Percentiles rank a stretch among this genome's conserved stretches.
Evolutionary conservation across 805 yeast genomes (phyloP).

Genomic region (Allodekkera sacchari): DNA sequence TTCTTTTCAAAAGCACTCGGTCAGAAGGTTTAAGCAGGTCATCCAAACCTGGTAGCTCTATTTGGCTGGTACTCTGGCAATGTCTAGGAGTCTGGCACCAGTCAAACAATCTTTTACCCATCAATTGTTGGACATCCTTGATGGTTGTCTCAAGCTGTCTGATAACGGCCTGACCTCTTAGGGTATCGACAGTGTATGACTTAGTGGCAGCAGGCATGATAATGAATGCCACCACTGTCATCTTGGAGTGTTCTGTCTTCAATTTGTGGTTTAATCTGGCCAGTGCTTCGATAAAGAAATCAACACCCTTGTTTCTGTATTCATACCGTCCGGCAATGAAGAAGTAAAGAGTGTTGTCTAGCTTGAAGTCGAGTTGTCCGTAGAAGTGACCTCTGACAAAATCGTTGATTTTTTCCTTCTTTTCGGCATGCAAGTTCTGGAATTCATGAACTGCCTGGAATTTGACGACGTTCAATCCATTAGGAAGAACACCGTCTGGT

Average conservation of each 20-base stretch:
- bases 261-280: slow-evolving; percentile 87
- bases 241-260: slow-evolving; percentile 72
- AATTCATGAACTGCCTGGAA: slow-evolving; percentile 97
- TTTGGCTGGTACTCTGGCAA: slow-evolving; percentile 25
- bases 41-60: slow-evolving; percentile 60
- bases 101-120: slow-evolving; percentile 83
- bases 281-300: slow-evolving; percentile 84
- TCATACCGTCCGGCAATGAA: slow-evolving; percentile 97
- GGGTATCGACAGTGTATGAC: slow-evolving; percentile 91
- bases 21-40: slow-evolving; percentile 83
- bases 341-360: slow-evolving; percentile 88
- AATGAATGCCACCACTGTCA: slow-evolving; percentile 93
- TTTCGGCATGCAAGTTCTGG: slow-evolving; percentile 88
- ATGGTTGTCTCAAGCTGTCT: slow-evolving; percentile 85
- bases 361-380: slow-evolving; percentile 90
- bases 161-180: slow-evolving; percentile 93
- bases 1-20: slow-evolving; percentile 78
- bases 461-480: slow-evolving; percentile 91
- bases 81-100: slow-evolving; percentile 57
- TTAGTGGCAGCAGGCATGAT: slow-evolving; percentile 96
- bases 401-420: slow-evolving; percentile 88
- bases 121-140: slow-evolving; percentile 74
- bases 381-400: slow-evolving; percentile 95
- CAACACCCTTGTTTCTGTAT: slow-evolving; percentile 94
- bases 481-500: slow-evolving; percentile 97